Evolutionary conservation across 805 yeast genomes (phyloP).

Genomic region (Candida pini): DNA sequence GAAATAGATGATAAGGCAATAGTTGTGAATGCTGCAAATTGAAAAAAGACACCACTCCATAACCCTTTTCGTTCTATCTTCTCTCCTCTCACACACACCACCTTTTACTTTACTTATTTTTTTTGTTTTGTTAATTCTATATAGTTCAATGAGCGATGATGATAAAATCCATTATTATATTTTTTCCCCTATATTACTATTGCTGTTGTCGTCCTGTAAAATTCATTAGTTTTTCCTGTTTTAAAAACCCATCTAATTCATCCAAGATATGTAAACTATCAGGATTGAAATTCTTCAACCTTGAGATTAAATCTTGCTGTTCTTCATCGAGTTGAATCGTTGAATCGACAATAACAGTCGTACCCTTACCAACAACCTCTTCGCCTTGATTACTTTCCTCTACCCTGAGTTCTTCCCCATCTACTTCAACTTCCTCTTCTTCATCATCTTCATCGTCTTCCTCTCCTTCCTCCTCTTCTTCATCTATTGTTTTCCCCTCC

Average conservation of each 20-base stretch:
- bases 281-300: slow-evolving; percentile 33
- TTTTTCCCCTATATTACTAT: neutral
- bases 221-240: slow-evolving; percentile 22
- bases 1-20: slow-evolving; percentile 2
- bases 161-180: neutral
- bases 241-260: slow-evolving; percentile 21
- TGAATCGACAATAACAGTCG: slow-evolving; percentile 4
- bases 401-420: slow-evolving; percentile 3
- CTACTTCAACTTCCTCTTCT: slow-evolving; percentile 22
- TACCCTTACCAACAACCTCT: slow-evolving; percentile 3
- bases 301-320: slow-evolving; percentile 30
- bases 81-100: too few relatives aligned
- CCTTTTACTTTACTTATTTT: too few relatives aligned
- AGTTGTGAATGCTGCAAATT: slow-evolving; percentile 2
- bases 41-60: neutral
- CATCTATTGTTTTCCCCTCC: slow-evolving; percentile 18
- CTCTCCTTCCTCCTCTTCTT: slow-evolving; percentile 31
- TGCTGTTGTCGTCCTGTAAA: too few relatives aligned
- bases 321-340: slow-evolving; percentile 12
- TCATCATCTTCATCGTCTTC: slow-evolving; percentile 27
- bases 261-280: slow-evolving; percentile 25
- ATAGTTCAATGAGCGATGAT: too few relatives aligned
- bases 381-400: slow-evolving; percentile 11
- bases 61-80: neutral
- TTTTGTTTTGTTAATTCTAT: too few relatives aligned